Base-by-base conservation (phyloP, 2,329 filamentous ascomycete species). In the Juglanconis sp. region DNA sequence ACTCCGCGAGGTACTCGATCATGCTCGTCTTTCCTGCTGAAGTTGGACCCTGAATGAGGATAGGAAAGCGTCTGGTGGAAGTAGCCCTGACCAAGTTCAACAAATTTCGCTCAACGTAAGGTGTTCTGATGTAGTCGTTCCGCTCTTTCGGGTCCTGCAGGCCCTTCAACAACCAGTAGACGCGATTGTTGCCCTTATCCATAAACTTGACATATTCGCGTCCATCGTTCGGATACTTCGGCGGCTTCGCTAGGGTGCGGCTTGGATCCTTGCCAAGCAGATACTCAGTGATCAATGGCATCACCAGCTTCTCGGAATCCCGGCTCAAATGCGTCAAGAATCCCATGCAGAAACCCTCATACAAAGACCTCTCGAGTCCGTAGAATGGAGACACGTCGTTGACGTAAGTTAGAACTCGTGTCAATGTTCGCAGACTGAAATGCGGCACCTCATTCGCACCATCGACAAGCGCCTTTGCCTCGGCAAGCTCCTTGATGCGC, bases 21-120 rank as follows among this genome's bases (percentile, higher is more conserved):
- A 99, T 99, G 74, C 94, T 98, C 0, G 95, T 99, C 76, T 99
- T 99, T 65, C 95, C 95, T 11, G 94, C 91, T 5, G 96, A 99
- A 0, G 95, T 99, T 11, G 96, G 95, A 3, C 95, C 95, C 74
- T 99, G 95, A 24, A 99, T 90, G 9, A 99, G 81, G 53, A 99
- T 91, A 0, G 95, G 96, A 72, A 96, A 99, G 53, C 90, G 86
- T 40, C 92, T 81, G 4, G 94, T 99, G 0, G 94, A 98, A 15
- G 92, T 92, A 3, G 95, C 96, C 69, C 96, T 85, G 10, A 98
- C 94, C 34, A 99, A 77, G 68, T 99, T 99, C 67, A 97, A 86
- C 65, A 99, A 81, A 66, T 99, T 99, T 55, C 91, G 88, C 74
- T 96, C 91, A 30, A 99, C 92, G 64, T 96, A 99, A 0, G 91